Base-by-base conservation (phyloP, 176 grass and related monocot species). In the Ampelocalamus luodianensis region DNA sequence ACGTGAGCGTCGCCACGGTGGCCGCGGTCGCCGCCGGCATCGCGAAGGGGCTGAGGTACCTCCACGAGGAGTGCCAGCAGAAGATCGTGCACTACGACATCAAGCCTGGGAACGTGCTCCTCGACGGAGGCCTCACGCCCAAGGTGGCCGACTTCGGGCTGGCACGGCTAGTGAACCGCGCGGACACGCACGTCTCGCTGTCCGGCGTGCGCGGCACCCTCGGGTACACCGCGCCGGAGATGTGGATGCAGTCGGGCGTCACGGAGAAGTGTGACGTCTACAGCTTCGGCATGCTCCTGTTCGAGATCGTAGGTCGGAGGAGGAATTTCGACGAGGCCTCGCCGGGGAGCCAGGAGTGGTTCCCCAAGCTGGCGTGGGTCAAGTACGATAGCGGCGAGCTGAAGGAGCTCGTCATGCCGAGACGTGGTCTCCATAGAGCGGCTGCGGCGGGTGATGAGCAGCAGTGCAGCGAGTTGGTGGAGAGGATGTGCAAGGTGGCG, bases 81-180 rank as follows among this genome's bases (percentile, higher is more conserved):
- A 86, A 75, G 79, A 90, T 90, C 23, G 39, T 90, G n/a, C 88
- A 90, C 73, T 86, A 80, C 82, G 82, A 89, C 49, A 82, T 89
- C 49, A 89, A 89, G 26, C 50, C 87, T 6, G 69, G 79, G 23
- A 89, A 89, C 76, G 72, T 89, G 4, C 82, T 89, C 24, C 76
- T 85, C 37, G 78, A 76, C 34, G 62, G 26, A 10, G 42, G 44
- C 16, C 27, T 71, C 65, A 72, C 53, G 16, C 71, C 83, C 7
- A 90, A 86, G 78, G 54, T 90, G 10, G 68, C 78, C 9, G 78
- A 90, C 79, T 85, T 86, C 34, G 88, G 88, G 1, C 64, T 90
- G 4, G 83, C 88, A 0, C 85, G 45, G 40, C 72, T 90, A 1
- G 13, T 78, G 7, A 54, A 38, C n/a, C 50, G 87, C 16, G 79